Base-by-base conservation (phyloP, 1,284 basidiomycete genomes). In the Amylostereum chailletii region DNA sequence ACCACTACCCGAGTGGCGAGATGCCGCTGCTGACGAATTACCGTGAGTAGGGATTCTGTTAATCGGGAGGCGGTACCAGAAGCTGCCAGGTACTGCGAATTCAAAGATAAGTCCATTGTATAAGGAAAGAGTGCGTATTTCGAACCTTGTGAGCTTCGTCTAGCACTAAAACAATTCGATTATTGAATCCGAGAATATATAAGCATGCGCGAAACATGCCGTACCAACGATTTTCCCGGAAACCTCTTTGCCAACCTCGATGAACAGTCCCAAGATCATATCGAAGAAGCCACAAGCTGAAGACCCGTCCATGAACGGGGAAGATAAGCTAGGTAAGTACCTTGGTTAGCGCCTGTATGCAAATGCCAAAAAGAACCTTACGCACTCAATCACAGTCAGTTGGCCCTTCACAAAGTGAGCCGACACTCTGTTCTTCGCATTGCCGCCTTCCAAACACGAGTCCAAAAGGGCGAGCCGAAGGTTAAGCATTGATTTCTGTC, bases 61-160 rank as follows among this genome's bases (percentile, higher is more conserved):
- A 66, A 53, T 5, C 62, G 58, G 10, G 62, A 53, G 7, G 53
- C 48, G 1, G 53, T 53, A 10, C 48, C 49, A 32, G 54, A 52
- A 3, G 57, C 54, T 2, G 60, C 56, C 8, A 64, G 54, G 43
- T 64, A 64, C 60, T 64, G 42, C 27, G 8, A 8, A 11, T 27
- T 5, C 29, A 11, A 43, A 29, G 34, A 34, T 29, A 36, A 26
- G 37, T 19, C 8, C 7, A 34, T 8, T 5, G 26, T 32, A 6
- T 31, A 10, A 26, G 34, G 32, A 33, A 31, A n/a, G 43, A 43
- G 37, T n/a, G 11, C 3, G 5, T 7, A 38, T 27, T 19, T 46
- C 68, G 44, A 47, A 80, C 83, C 59, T 86, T 86, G 56, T 86
- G 83, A 0, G 83, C 83, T 53, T 86, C 83, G 46, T 86, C 83